Evolutionary conservation across 768 basidiomycete species (phyloP), one percentile per base, ranked within the genome.

Genomic region (Auriculariales sp.): DNA sequence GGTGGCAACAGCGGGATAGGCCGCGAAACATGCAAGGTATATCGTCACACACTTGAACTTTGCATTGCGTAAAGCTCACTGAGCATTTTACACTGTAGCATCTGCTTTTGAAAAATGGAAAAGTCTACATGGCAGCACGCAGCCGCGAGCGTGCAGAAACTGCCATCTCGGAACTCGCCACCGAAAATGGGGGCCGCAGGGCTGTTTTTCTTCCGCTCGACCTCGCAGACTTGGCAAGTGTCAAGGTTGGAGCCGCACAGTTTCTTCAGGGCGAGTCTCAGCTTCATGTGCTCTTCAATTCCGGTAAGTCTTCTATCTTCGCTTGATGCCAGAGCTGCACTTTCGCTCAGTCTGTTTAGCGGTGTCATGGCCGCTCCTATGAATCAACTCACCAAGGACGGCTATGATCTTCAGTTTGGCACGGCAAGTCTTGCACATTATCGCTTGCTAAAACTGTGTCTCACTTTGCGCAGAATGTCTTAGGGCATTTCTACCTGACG

Each of bases 31-130:
- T 72, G 64, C 5, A 78, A 75, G 66, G 55, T 54, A 14, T 14
- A 47, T 17, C 35, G n/a, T 7, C 35, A 4, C n/a, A 17, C 6
- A 12, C 5, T 19, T 36, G n/a, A 7, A 19, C 7, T 36, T 17
- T n/a, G n/a, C n/a, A n/a, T n/a, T n/a, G n/a, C n/a, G 35, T 7
- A 17, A 17, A 36, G 15, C 7, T 17, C n/a, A 7, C 35, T n/a
- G n/a, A 5, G 14, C n/a, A 7, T 17, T 7, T n/a, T 17, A 6
- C 5, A 7, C 6, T 17, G 6, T 17, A 79, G 74, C 70, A 63
- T 1, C 69, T 82, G 6, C 64, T 83, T 15, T 32, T 54, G 9
- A 76, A 75, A 54, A 75, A 80, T 56, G 81, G 81, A 7, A 55
- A 46, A 9, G 56, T 61, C 2, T 61, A 59, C 51, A 35, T 59